A percentile compares a stretch with the other conserved stretches of the same genome.
These are phyloP conservation scores for Podospora fimiseda DNA, from an alignment of 495 filamentous ascomycete genomes.

Conservation along the genomic window DNA sequence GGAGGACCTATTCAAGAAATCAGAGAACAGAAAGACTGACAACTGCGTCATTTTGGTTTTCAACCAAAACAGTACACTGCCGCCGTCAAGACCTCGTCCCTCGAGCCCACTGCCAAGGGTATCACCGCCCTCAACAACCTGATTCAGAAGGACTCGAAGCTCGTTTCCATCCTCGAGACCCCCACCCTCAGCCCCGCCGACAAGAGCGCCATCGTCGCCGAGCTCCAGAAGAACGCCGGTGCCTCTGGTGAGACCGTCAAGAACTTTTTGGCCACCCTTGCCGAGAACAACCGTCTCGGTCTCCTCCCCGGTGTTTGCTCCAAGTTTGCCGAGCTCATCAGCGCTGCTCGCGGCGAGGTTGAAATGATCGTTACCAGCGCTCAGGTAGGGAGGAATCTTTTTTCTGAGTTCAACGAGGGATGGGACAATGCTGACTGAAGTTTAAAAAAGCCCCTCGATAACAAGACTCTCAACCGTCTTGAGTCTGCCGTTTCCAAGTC, in stretches of 20 bases:
- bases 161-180: constrained; percentile 64
- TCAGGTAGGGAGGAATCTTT: constrained; percentile 52
- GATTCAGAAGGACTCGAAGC: constrained; percentile 74
- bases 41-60: constrained; percentile 33
- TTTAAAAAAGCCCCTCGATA: constrained; percentile 68
- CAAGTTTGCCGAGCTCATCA: constrained; percentile 83
- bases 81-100: constrained; percentile 73
- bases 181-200: constrained; percentile 71
- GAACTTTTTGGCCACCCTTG: constrained; percentile 84
- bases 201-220: constrained; percentile 75
- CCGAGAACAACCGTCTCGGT: constrained; percentile 91
- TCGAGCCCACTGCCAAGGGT: constrained; percentile 75
- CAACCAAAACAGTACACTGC: constrained; percentile 71
- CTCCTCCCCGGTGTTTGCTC: constrained; percentile 72
- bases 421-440: constrained; percentile 5
- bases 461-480: constrained; percentile 73
- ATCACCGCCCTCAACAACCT: constrained; percentile 62
- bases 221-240: constrained; percentile 74
- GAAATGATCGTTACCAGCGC: constrained; percentile 87
- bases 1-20: constrained; percentile 2
- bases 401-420: not conserved
- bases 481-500: constrained; percentile 88
- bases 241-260: constrained; percentile 72
- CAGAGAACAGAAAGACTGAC: constrained; percentile 15
- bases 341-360: constrained; percentile 84